Evolutionary conservation across 305 asterid genomes (phyloP).

Genomic region (Ilex paraguariensis): DNA sequence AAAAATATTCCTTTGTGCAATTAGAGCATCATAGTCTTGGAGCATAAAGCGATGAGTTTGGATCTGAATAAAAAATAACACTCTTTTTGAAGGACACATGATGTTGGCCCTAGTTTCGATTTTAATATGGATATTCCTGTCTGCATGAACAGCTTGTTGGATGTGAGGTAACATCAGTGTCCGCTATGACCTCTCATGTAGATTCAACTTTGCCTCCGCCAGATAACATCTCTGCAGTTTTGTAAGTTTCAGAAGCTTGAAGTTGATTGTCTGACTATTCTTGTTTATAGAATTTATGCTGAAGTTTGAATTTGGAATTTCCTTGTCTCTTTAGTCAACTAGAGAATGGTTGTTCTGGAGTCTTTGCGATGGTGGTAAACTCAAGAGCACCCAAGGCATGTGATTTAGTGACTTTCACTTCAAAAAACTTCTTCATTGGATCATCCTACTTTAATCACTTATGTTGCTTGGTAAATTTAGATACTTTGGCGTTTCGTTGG

Average conservation of each 20-base stretch:
- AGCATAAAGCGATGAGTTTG: too few relatives aligned
- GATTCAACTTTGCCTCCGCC: constrained; percentile 85
- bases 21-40: too few relatives aligned
- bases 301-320: constrained; percentile 4
- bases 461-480: constrained; percentile 29
- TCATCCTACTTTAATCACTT: constrained; percentile 6
- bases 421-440: neutral
- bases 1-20: too few relatives aligned
- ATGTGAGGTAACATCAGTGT: constrained; percentile 67
- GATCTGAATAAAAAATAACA: too few relatives aligned
- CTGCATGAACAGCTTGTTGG: constrained; percentile 60
- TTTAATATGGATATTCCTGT: constrained; percentile 16
- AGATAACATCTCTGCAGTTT: constrained; percentile 78
- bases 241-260: constrained; percentile 41
- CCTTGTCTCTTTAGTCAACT: constrained; percentile 41
- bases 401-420: neutral
- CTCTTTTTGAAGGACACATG: too few relatives aligned
- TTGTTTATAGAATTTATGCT: constrained; percentile 2
- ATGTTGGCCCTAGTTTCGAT: constrained; percentile 7
- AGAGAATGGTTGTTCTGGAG: constrained; percentile 88
- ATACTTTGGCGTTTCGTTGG: constrained; percentile 90
- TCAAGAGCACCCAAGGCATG: constrained; percentile 88
- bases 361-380: constrained; percentile 88
- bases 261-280: neutral
- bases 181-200: constrained; percentile 83